These are phyloP conservation scores for Alternaria novae-zelandiae DNA, from an alignment of 2,329 filamentous ascomycete genomes.

Conservation along the genomic window DNA sequence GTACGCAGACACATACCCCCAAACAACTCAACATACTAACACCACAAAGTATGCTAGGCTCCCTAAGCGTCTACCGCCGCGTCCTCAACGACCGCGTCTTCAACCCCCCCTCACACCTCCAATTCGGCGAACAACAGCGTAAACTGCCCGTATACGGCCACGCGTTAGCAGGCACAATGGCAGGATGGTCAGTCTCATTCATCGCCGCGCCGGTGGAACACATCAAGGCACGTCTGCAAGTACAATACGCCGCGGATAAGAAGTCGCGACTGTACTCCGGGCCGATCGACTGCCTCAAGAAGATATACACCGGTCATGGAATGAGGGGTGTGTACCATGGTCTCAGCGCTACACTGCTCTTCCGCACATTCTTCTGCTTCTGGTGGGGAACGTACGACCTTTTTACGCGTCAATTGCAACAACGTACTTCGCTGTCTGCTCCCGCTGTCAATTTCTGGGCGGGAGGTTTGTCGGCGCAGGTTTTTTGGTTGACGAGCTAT, in stretches of 20 bases:
- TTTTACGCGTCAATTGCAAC: constrained; percentile 71
- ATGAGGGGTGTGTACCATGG: constrained; percentile 84
- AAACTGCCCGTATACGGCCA: constrained; percentile 80
- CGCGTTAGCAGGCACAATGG: constrained; percentile 84
- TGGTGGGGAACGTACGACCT: constrained; percentile 98
- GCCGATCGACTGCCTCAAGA: constrained; percentile 80
- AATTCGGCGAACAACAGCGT: constrained; percentile 46
- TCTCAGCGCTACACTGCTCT: constrained; percentile 81
- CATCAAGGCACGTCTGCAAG: constrained; percentile 90
- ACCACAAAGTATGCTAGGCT: constrained; percentile 76
- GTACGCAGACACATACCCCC: constrained; percentile 42
- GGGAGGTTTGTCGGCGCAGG: constrained; percentile 86
- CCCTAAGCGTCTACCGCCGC: constrained; percentile 86
- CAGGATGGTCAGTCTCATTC: constrained; percentile 89
- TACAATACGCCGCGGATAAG: constrained; percentile 87
- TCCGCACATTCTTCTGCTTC: constrained; percentile 93
- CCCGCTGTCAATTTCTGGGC: constrained; percentile 97
- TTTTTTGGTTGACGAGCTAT: constrained; percentile 94
- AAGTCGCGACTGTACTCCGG: constrained; percentile 80
- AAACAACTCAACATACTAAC: constrained; percentile 9
- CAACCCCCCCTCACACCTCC: constrained; percentile 59
- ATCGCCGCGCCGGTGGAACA: constrained; percentile 95
- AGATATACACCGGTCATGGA: constrained; percentile 68
- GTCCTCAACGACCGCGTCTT: constrained; percentile 83
- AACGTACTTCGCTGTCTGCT: constrained; percentile 72